Base-by-base conservation (phyloP, 2,329 filamentous ascomycete genomes). In the Lasiodiplodia hormozganensis region DNA sequence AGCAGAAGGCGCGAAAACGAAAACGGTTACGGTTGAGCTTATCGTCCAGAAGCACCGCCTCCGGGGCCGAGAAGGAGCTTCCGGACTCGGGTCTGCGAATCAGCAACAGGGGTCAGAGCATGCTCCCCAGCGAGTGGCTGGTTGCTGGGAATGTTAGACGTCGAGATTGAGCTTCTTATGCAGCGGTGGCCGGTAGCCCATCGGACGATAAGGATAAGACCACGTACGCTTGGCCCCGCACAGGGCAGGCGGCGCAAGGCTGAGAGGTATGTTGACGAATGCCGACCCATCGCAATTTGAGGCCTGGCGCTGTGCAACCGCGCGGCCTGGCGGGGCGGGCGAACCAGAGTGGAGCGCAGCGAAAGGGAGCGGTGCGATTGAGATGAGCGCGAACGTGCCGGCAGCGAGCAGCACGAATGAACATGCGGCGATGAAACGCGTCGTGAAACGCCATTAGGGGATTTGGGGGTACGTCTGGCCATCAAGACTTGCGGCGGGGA, bases 151-250 rank as follows among this genome's bases (percentile, higher is more conserved):
- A 49, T 38, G 23, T 47, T 31, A 53, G 23, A 56, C 36, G 62
- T 47, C 43, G 62, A 47, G 51, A 10, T 56, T 65, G 51, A 38
- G 31, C 31, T 34, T 34, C 31, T 34, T 28, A 23, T 31, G 23
- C 34, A 28, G 40, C 18, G 38, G 18, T n/a, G 58, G 60, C 25
- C 25, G 43, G 56, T 36, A 36, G 23, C 23, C 56, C 56, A 58
- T 62, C 58, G 34, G 60, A 47, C 60, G 60, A 64, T 52, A 64
- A 64, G 60, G 60, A 64, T 52, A 64, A 64, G 60, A 38, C 23
- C 60, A 25, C 60, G 60, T 52, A 64, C 43, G 60, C 60, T n/a
- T 52, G 47, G 47, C 60, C 43, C 31, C 52, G 60, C 60, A 64
- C 60, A 49, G 47, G 11, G 28, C 60, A 64, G 40, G 7, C 47